Conservation (phyloP, 1,284 basidiomycete species). For the Crucibulum parvulum region DNA sequence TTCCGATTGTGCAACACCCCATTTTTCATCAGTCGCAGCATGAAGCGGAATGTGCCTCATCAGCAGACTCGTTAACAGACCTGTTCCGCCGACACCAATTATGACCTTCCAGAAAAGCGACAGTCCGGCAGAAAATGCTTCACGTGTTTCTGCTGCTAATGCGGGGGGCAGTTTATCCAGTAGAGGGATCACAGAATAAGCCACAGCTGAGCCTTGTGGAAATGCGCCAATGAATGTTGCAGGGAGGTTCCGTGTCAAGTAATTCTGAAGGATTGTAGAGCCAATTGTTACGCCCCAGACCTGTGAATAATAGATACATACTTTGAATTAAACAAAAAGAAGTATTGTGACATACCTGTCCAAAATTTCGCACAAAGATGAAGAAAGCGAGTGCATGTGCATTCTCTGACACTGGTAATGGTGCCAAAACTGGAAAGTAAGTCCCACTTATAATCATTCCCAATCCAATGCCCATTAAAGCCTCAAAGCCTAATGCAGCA, state of each 20-base stretch:
- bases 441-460: constrained; percentile 1
- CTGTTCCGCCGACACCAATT: background rate
- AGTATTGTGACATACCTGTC: constrained; percentile 4
- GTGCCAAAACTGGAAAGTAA: constrained; percentile 39
- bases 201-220: background rate
- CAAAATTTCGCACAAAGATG: constrained; percentile 36
- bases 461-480: background rate
- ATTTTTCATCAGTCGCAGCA: background rate
- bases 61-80: background rate
- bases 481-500: background rate
- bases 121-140: background rate
- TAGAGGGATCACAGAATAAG: background rate
- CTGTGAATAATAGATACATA: background rate
- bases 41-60: constrained; percentile 2
- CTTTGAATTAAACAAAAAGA: too few species aligned
- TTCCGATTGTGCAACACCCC: background rate
- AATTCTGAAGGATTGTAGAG: background rate
- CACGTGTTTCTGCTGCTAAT: background rate
- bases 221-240: background rate
- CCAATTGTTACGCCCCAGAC: background rate
- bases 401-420: constrained; percentile 34
- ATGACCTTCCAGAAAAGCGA: background rate
- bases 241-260: background rate
- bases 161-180: background rate
- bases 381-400: constrained; percentile 38